Evolutionary conservation across 768 basidiomycete species (phyloP).

Genomic region (Hydnomerulius pinastri): DNA sequence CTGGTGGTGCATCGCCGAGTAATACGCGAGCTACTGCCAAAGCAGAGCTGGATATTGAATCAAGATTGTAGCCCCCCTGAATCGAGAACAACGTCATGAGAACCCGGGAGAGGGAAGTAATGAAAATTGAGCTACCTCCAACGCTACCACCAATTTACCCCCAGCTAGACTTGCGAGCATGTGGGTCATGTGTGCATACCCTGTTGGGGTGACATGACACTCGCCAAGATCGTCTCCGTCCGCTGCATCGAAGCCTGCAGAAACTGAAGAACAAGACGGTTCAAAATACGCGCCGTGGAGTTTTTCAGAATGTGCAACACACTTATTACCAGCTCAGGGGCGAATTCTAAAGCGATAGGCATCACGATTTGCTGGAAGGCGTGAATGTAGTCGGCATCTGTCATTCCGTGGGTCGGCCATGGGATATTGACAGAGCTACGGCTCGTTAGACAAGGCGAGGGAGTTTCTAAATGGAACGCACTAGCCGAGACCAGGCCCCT

Average conservation of each 20-base stretch:
- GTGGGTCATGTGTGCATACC: constrained; percentile 98
- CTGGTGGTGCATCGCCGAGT: constrained; percentile 85
- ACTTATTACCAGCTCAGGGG: constrained; percentile 96
- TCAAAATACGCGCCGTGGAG: neutral
- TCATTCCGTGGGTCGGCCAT: constrained; percentile 88
- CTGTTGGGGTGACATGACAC: constrained; percentile 87
- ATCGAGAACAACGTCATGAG: neutral
- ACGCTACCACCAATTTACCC: constrained; percentile 87
- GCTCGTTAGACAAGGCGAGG: constrained; percentile 8
- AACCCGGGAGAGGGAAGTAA: too few relatives aligned
- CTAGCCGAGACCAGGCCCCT: constrained; percentile 84
- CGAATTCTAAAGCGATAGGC: constrained; percentile 97
- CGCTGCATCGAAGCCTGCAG: constrained; percentile 97
- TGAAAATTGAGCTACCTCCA: constrained; percentile 66
- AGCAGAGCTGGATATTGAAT: constrained; percentile 85
- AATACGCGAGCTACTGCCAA: constrained; percentile 85
- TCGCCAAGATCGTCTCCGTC: constrained; percentile 89
- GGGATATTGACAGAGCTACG: constrained; percentile 92
- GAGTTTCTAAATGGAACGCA: constrained; percentile 42
- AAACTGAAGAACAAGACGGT: constrained; percentile 56
- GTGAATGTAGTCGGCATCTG: constrained; percentile 93
- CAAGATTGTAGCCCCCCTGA: constrained; percentile 94
- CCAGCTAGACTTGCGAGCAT: constrained; percentile 89
- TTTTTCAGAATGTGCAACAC: constrained; percentile 28
- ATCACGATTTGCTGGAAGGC: constrained; percentile 96